These are phyloP conservation scores for Heterobasidion irregulare DNA, from an alignment of 1,284 basidiomycete species.

Conservation along the genomic window DNA sequence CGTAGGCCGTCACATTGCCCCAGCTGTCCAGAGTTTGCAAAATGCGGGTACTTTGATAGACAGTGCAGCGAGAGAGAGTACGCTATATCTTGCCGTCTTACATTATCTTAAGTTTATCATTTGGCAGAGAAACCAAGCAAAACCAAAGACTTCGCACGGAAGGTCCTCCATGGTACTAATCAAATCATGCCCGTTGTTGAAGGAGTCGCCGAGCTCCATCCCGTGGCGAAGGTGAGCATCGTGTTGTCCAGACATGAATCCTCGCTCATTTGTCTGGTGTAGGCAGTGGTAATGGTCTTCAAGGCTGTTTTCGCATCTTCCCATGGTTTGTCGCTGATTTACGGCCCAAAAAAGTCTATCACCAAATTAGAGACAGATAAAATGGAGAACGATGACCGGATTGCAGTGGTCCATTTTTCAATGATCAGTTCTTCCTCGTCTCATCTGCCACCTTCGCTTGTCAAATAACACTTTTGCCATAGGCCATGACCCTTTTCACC, in stretches of 20 bases:
- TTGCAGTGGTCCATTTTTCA: slow-evolving; percentile 10
- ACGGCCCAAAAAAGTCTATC: slow-evolving; percentile 11
- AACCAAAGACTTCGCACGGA: background rate
- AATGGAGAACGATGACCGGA: slow-evolving; percentile 17
- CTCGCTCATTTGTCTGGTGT: background rate
- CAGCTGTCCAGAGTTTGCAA: background rate
- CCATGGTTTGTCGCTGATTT: background rate
- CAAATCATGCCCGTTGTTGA: slow-evolving; percentile 14
- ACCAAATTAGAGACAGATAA: slow-evolving; percentile 16
- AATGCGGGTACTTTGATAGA: background rate
- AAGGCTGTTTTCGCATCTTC: slow-evolving; percentile 1
- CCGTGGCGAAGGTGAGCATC: slow-evolving; percentile 13
- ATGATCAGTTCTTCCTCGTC: slow-evolving; percentile 9
- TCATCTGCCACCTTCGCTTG: background rate
- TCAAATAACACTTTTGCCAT: background rate
- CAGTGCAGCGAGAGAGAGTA: background rate
- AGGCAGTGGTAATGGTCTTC: slow-evolving; percentile 4
- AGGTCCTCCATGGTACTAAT: slow-evolving; percentile 10
- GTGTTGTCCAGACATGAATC: background rate
- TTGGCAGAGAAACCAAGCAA: background rate
- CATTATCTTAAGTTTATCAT: background rate
- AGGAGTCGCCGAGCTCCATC: slow-evolving; percentile 11
- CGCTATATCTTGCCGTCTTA: too few relatives aligned
- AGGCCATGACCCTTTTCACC: slow-evolving; percentile 5
- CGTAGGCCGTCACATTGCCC: background rate